Conservation (phyloP, 2,329 filamentous ascomycete species). For the Stromatinia cepivora region DNA sequence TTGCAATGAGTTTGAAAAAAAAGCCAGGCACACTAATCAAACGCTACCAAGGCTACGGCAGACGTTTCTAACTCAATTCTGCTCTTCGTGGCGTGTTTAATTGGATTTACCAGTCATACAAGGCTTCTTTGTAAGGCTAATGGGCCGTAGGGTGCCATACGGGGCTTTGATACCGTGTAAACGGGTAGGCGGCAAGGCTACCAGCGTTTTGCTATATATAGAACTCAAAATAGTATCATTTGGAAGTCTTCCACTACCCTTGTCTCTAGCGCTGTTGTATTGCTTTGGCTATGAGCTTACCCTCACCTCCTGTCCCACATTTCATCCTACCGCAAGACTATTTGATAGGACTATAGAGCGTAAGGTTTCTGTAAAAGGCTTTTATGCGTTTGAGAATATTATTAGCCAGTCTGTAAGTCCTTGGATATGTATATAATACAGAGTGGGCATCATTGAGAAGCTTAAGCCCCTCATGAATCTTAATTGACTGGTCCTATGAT, state of each 20-base stretch:
- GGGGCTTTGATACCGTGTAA: neutral
- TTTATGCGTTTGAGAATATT: too few species aligned
- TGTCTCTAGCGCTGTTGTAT: neutral
- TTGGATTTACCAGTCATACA: neutral
- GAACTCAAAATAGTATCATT: neutral
- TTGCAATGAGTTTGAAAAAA: neutral
- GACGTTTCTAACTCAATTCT: too few species aligned
- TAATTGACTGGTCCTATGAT: too few species aligned
- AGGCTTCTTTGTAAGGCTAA: neutral
- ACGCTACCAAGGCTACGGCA: neutral
- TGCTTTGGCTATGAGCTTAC: neutral
- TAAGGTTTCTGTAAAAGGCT: too few species aligned
- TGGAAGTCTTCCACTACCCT: neutral
- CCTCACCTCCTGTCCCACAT: neutral
- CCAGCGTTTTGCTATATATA: too few species aligned
- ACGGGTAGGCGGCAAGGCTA: too few species aligned
- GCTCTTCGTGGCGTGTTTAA: neutral
- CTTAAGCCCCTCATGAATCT: neutral
- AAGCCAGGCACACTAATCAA: neutral
- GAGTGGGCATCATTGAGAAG: neutral
- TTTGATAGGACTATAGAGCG: neutral
- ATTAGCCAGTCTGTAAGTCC: too few species aligned
- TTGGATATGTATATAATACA: neutral
- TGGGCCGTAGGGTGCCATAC: neutral
- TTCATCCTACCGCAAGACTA: neutral